A percentile compares a stretch with the other conserved stretches of the same genome.
Evolutionary conservation across 2,329 filamentous ascomycete genomes (phyloP).

Genomic region (Cadophora sp.): DNA sequence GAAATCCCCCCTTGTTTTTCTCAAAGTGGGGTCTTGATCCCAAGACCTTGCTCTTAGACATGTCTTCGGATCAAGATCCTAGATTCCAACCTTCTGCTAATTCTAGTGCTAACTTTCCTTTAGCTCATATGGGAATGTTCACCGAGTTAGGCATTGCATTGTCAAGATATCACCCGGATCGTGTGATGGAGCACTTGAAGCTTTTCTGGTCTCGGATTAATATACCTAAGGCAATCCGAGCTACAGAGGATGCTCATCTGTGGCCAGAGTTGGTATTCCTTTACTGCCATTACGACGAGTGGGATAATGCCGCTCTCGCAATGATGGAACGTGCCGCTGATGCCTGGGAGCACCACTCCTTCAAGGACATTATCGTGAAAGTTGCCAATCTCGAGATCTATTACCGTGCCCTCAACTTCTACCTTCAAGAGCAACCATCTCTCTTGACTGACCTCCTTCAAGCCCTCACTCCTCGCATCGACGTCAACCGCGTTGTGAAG

Average conservation of each 20-base stretch:
- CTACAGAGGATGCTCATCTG: conserved; percentile 91
- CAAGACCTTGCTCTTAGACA: not conserved
- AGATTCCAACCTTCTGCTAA: not conserved
- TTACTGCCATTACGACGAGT: conserved; percentile 98
- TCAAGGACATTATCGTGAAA: conserved; percentile 99
- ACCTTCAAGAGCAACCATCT: conserved; percentile 95
- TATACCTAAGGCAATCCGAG: conserved; percentile 94
- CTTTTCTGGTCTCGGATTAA: conserved; percentile 99
- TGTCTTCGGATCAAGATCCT: not conserved
- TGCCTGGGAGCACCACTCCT: conserved; percentile 99
- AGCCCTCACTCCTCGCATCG: conserved; percentile 88
- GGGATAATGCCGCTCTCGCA: conserved; percentile 93
- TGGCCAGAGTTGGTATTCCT: conserved; percentile 99
- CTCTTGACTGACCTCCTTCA: conserved; percentile 95
- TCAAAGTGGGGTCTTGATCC: not conserved
- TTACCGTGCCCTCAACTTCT: conserved; percentile 96
- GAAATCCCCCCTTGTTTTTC: not conserved
- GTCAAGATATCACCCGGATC: conserved; percentile 93
- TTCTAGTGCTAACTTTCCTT: not conserved
- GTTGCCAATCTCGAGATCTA: conserved; percentile 99
- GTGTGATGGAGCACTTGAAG: conserved; percentile 98
- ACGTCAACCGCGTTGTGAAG: conserved; percentile 98
- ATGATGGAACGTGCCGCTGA: conserved; percentile 98
- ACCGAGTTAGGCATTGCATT: conserved; percentile 91
- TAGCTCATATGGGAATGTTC: conserved; percentile 90